A percentile compares a stretch with the other conserved stretches of the same genome.
Conservation (phyloP, 768 basidiomycete genomes). For the Lactarius hengduanensis region DNA sequence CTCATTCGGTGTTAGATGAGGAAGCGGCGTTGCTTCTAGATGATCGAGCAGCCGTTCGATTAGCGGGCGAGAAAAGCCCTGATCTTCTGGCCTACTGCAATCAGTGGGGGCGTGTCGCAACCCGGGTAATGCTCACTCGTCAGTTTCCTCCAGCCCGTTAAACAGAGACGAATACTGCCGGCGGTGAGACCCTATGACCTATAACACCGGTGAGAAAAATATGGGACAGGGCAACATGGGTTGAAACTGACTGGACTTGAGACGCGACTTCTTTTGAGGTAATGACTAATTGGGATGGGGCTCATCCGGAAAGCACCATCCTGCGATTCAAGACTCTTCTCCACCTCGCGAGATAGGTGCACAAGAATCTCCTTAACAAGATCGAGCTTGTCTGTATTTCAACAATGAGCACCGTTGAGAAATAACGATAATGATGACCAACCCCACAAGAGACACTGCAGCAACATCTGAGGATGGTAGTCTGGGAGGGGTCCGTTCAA, state of each 20-base stretch:
- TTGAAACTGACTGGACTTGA: constrained; percentile 28
- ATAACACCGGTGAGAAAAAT: constrained; percentile 7
- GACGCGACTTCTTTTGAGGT: constrained; percentile 43
- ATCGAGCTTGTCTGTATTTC: constrained; percentile 68
- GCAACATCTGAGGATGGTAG: constrained; percentile 90
- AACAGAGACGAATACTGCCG: constrained; percentile 58
- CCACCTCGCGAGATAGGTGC: constrained; percentile 53
- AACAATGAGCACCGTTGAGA: not conserved
- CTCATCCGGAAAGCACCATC: constrained; percentile 39
- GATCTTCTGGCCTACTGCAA: constrained; percentile 44
- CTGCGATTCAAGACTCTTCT: constrained; percentile 35
- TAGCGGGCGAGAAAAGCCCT: constrained; percentile 57
- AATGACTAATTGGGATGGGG: constrained; percentile 58
- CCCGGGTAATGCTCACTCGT: constrained; percentile 43
- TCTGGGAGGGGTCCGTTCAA: constrained; percentile 86
- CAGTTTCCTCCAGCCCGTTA: constrained; percentile 40
- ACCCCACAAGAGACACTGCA: constrained; percentile 95
- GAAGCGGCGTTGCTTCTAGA: constrained; percentile 61
- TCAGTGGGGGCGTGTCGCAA: not conserved
- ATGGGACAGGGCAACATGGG: not conserved
- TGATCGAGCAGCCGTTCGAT: constrained; percentile 60
- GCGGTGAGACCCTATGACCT: constrained; percentile 25
- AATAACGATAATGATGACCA: constrained; percentile 30
- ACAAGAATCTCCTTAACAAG: constrained; percentile 80
- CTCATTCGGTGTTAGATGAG: constrained; percentile 76